A percentile compares a stretch with the other conserved stretches of the same genome.
phyloP scores from a whole-genome alignment of 495 filamentous ascomycete genomes.

The Daldinia childiae region DNA sequence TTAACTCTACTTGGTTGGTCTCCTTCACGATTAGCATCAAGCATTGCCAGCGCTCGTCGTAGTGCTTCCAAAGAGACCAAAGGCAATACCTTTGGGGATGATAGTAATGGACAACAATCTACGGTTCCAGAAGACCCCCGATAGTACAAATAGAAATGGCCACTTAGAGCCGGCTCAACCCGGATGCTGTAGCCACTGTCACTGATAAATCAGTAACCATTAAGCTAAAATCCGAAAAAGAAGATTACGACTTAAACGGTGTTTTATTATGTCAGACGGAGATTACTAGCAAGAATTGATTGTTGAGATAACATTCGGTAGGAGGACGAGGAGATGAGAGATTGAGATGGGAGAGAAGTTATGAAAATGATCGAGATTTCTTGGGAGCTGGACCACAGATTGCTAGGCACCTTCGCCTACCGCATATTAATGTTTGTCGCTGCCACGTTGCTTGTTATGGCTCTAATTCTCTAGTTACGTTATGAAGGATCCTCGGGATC shows the following conservation, averaged over 20 bases:
- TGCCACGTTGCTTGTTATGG: slow-evolving; percentile 15
- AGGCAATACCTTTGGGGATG: not conserved
- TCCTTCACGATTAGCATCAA: not conserved
- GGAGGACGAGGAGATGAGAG: not conserved
- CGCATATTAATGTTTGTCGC: slow-evolving; percentile 25
- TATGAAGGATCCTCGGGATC: slow-evolving; percentile 21
- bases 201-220: not conserved
- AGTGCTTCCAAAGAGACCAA: not conserved
- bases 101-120: not conserved
- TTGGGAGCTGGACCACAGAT: slow-evolving; percentile 39
- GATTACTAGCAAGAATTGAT: not conserved
- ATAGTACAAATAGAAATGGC: not conserved
- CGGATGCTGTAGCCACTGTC: not conserved
- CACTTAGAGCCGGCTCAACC: not conserved
- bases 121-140: not conserved
- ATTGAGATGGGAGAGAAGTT: not conserved
- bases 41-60: not conserved
- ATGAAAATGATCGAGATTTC: slow-evolving; percentile 30
- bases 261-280: not conserved
- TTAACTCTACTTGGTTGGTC: not conserved
- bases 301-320: slow-evolving; percentile 7
- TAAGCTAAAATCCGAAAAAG: not conserved
- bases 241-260: no score
- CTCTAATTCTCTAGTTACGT: slow-evolving; percentile 21
- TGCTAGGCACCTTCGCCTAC: slow-evolving; percentile 7